Conservation (phyloP, 345 rosid genomes). For the Durio zibethinus region DNA sequence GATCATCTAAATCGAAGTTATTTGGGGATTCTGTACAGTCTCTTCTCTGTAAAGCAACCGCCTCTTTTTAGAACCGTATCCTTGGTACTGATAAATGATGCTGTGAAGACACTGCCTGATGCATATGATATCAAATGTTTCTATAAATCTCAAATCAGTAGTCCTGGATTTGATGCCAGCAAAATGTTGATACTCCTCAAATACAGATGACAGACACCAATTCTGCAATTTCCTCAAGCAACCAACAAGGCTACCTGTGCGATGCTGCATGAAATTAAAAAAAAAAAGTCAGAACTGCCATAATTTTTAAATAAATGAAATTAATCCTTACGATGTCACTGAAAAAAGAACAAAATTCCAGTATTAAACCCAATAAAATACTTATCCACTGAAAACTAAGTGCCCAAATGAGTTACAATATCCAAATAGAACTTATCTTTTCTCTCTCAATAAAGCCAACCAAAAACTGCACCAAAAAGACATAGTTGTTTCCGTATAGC, state of each 20-base stretch:
- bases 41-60: constrained; percentile 63
- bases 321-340: not conserved
- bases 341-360: not conserved
- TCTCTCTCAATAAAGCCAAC: not conserved
- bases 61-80: constrained; percentile 63
- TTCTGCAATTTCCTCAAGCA: constrained; percentile 78
- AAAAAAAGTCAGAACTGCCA: not conserved
- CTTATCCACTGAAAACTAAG: not conserved
- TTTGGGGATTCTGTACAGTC: constrained; percentile 43
- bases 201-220: constrained; percentile 71
- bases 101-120: constrained; percentile 62
- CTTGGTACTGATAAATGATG: constrained; percentile 74
- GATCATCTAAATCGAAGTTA: constrained; percentile 31
- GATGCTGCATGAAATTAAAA: constrained; percentile 49
- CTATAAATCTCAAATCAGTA: constrained; percentile 59
- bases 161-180: constrained; percentile 62
- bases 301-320: not conserved
- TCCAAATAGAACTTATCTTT: not conserved
- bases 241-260: constrained; percentile 84
- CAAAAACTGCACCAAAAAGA: not conserved
- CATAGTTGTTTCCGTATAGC: not conserved
- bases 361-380: not conserved
- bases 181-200: constrained; percentile 65
- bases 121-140: constrained; percentile 40
- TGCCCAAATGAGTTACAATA: not conserved